Evolutionary conservation across 345 rosid genomes (phyloP), one percentile per base, ranked within the genome.

Genomic region (Brassica nigra): DNA sequence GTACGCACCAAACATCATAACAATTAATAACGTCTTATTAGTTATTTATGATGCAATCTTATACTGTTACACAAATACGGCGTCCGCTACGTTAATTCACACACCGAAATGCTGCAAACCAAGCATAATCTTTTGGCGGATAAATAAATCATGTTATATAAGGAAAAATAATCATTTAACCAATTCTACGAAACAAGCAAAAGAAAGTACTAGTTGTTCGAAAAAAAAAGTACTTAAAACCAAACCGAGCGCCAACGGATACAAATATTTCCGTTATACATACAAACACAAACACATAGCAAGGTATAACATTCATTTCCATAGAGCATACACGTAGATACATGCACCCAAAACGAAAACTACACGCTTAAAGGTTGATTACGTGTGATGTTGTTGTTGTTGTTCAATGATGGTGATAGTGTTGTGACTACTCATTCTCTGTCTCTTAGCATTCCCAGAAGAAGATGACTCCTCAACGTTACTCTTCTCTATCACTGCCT

Each of bases 401-500:
- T 88, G 88, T 80, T 91, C 91, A 3, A 88, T 82, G 66, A 89
- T 84, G 55, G 85, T 88, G 10, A 80, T 69, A 75, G 66, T 74
- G 1, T 80, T 80, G 62, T 85, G 86, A 79, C 70, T 47, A 74
- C 74, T 73, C 80, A 91, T 87, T 78, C 95, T 87, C 82, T 91
- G 97, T 83, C 95, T 89, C 90, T 92, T 95, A 62, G 83, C 94
- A 86, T 76, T 90, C 3, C 88, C 95, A 0, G 95, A 86, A 71
- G 93, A 86, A 75, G 97, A 86, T n/a, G 88, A 86, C 18, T 90
- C 90, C 36, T 91, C 92, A 4, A 86, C 85, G 57, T 81, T 82
- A 64, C 77, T 84, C 88, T 90, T 91, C 87, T 95, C 97, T 90
- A 95, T 91, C 23, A 95, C 97, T 0, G 91, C 88, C 73, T 91